Evolutionary conservation across 108 stramenopile genomes (phyloP).

Genomic region (Cyclotella sp.): DNA sequence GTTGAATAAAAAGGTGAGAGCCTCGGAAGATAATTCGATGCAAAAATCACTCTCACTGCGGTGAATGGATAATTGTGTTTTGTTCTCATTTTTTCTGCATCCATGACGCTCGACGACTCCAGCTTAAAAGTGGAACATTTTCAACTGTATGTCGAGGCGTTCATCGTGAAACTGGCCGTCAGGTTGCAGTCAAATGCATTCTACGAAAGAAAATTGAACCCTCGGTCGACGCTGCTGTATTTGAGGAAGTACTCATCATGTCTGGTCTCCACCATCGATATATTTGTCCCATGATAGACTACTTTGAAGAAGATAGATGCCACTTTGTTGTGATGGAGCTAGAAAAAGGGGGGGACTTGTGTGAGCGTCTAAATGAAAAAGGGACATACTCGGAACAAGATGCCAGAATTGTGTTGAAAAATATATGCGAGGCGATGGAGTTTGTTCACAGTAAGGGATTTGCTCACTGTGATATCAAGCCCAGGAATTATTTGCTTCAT

Average conservation of each 20-base stretch:
- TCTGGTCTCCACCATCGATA: slow-evolving; percentile 87
- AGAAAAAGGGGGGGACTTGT: slow-evolving; percentile 93
- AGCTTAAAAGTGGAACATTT: slow-evolving; percentile 92
- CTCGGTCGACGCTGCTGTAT: slow-evolving; percentile 88
- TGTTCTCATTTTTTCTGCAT: neutral
- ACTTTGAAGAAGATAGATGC: slow-evolving; percentile 91
- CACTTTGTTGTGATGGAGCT: slow-evolving; percentile 94
- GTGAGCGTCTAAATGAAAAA: slow-evolving; percentile 90
- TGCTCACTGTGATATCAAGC: slow-evolving; percentile 94
- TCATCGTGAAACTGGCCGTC: slow-evolving; percentile 85
- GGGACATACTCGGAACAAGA: slow-evolving; percentile 88
- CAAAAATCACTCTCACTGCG: neutral
- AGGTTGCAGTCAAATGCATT: slow-evolving; percentile 91
- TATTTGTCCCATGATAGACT: slow-evolving; percentile 94
- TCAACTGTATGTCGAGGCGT: slow-evolving; percentile 88
- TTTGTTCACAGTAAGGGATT: slow-evolving; percentile 82
- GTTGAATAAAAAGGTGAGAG: slow-evolving; percentile 87
- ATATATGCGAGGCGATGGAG: slow-evolving; percentile 84
- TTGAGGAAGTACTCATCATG: slow-evolving; percentile 94
- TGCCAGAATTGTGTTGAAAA: slow-evolving; percentile 80
- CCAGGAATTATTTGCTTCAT: slow-evolving; percentile 90
- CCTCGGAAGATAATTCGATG: neutral
- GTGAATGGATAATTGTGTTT: neutral
- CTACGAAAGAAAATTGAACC: slow-evolving; percentile 87
- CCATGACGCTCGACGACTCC: neutral